A percentile compares a stretch with the other conserved stretches of the same genome.
Conservation (phyloP, 768 basidiomycete genomes). For the Galerina sulciceps region DNA sequence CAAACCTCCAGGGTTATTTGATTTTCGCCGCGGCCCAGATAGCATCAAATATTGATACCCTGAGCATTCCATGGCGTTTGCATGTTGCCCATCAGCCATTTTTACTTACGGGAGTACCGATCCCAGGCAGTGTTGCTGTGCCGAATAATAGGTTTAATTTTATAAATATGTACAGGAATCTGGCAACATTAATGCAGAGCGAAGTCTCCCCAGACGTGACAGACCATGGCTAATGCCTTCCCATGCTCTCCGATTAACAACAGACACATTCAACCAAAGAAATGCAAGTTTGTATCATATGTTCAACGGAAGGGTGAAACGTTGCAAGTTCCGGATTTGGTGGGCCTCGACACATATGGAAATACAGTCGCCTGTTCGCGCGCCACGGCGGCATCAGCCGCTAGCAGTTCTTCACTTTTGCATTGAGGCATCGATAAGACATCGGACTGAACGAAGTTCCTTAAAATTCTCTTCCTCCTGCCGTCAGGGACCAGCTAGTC, state of each 20-base stretch:
- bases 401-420: not conserved
- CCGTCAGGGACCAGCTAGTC: not conserved
- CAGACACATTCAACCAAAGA: not conserved
- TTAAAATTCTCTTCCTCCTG: not conserved
- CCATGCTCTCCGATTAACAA: constrained; percentile 14
- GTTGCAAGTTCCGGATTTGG: constrained; percentile 12
- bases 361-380: constrained; percentile 10
- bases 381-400: constrained; percentile 14
- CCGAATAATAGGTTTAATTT: constrained; percentile 16
- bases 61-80: constrained; percentile 8
- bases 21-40: constrained; percentile 13
- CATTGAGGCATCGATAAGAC: constrained; percentile 3
- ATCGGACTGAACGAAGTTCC: too few relatives aligned
- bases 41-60: constrained; percentile 21
- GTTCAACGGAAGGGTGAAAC: not conserved
- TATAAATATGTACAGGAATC: not conserved
- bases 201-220: not conserved
- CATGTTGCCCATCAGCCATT: constrained; percentile 24
- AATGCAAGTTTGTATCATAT: not conserved
- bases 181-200: constrained; percentile 6
- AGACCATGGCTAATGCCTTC: constrained; percentile 5
- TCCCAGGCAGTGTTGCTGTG: constrained; percentile 10
- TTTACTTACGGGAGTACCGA: constrained; percentile 11
- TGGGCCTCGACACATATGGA: constrained; percentile 15
- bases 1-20: constrained; percentile 1